Conservation (phyloP, 2,329 filamentous ascomycete genomes). For the Ceratocystiopsis minuta region DNA sequence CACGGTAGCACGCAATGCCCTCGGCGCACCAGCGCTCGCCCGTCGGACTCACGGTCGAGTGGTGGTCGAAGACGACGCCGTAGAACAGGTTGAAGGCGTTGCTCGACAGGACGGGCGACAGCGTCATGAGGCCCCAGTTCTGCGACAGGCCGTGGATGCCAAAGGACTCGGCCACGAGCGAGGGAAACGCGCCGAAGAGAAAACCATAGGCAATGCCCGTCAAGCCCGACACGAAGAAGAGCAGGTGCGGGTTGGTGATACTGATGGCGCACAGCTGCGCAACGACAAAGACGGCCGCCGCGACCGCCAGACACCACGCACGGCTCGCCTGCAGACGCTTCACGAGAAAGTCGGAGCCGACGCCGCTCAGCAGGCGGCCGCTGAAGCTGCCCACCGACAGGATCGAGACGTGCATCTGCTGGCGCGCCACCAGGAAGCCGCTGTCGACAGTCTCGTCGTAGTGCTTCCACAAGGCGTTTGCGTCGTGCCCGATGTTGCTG, state of each 20-base stretch:
- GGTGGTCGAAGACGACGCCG: constrained; percentile 63
- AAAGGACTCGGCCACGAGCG: constrained; percentile 76
- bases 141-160: constrained; percentile 77
- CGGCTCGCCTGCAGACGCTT: constrained; percentile 65
- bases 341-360: constrained; percentile 80
- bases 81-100: constrained; percentile 91
- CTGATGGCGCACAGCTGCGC: constrained; percentile 63
- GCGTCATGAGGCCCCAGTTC: constrained; percentile 92
- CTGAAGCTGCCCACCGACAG: constrained; percentile 77
- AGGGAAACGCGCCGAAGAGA: constrained; percentile 84
- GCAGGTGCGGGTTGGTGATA: constrained; percentile 57
- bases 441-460: constrained; percentile 57
- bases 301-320: constrained; percentile 76
- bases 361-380: constrained; percentile 64
- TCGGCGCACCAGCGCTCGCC: constrained; percentile 60
- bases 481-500: constrained; percentile 88
- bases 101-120: constrained; percentile 71
- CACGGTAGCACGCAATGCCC: constrained; percentile 62
- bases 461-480: constrained; percentile 72
- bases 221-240: constrained; percentile 63
- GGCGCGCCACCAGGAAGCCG: constrained; percentile 60
- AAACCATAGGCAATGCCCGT: constrained; percentile 86
- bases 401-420: constrained; percentile 85
- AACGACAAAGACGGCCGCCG: constrained; percentile 57
- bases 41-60: constrained; percentile 49